Evolutionary conservation across 495 filamentous ascomycete genomes (phyloP).

Genomic region (Penicillium herquei): DNA sequence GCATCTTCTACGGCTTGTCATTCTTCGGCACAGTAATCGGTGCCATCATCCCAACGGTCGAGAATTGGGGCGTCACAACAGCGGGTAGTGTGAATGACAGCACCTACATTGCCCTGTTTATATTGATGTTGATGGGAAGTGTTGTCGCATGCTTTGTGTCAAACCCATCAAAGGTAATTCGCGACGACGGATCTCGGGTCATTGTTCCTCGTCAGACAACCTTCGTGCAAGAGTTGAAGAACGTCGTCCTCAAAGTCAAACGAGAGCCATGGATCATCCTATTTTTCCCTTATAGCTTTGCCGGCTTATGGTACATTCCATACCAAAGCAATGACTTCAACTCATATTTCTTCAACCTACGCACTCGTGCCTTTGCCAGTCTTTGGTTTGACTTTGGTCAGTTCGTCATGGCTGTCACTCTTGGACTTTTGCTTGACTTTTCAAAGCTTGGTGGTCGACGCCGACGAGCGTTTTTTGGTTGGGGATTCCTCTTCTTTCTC

Average conservation of each 20-base stretch:
- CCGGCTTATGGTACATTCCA: conserved; percentile 16
- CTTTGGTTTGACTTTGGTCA: conserved; percentile 20
- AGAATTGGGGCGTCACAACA: conserved; percentile 13
- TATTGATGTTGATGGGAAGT: conserved; percentile 14
- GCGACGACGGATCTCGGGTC: conserved; percentile 13
- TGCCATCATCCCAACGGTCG: conserved; percentile 15
- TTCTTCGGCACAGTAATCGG: conserved; percentile 17
- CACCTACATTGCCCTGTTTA: conserved; percentile 18
- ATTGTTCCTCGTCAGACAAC: conserved; percentile 13
- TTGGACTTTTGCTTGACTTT: conserved; percentile 11
- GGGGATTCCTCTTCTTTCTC: conserved; percentile 7
- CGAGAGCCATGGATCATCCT: conserved; percentile 13
- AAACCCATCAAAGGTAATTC: conserved; percentile 11
- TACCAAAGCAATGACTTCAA: conserved; percentile 17
- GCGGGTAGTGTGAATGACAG: conserved; percentile 15
- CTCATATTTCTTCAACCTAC: conserved; percentile 12
- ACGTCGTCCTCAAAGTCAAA: conserved; percentile 10
- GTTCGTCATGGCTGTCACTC: conserved; percentile 12
- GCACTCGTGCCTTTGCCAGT: conserved; percentile 14
- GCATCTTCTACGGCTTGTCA: conserved; percentile 16
- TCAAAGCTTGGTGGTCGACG: conserved; percentile 11
- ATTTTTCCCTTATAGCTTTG: conserved; percentile 16
- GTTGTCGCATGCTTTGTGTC: conserved; percentile 15
- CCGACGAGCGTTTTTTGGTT: conserved; percentile 12
- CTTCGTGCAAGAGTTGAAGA: conserved; percentile 14